Base-by-base conservation (phyloP, 768 basidiomycete species). In the Collybiopsis luxurians region DNA sequence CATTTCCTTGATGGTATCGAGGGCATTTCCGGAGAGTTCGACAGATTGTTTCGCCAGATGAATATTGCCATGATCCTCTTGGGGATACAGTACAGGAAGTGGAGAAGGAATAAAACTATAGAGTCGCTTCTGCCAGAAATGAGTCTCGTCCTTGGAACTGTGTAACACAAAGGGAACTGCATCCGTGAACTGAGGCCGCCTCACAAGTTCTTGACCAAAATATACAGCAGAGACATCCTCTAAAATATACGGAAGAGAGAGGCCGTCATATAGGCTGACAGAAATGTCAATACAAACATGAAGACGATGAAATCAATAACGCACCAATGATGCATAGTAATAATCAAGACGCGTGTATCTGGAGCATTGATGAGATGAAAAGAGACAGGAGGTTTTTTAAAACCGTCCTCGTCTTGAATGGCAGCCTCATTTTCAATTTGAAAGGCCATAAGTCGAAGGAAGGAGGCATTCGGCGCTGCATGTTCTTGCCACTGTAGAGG, bases 261-360 rank as follows among this genome's bases (percentile, higher is more conserved):
- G 34, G 15, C 55, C 55, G 36, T 56, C 55, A 26, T 56, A 56
- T 9, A 56, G 36, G 45, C 55, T 56, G 24, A 17, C 19, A 49
- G 1, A 23, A 47, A 26, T n/a, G 42, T 44, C 23, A 47, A 12
- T 15, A 26, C 9, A 23, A 24, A 4, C 6, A 17, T 42, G n/a
- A 5, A 47, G 21, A 15, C 4, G 15, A 36, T 47, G 27, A 34
- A n/a, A 2, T 31, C 23, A 56, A 48, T 12, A 28, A 48, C 30
- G 12, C 21, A 56, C 55, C 55, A 47, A 48, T 56, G 55, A 56
- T 56, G 55, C 34, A 56, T 56, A 34, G 38, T 13, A 19, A 46
- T 34, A 27, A 55, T 47, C 15, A 55, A 30, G 13, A 55, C 54
- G 17, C 43, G 28, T 26, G 34, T 24, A 36, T 56, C 46, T 23